A percentile compares a stretch with the other conserved stretches of the same genome.
Evolutionary conservation across 2,329 filamentous ascomycete species (phyloP).

Genomic region (Cordyceps cicadae): DNA sequence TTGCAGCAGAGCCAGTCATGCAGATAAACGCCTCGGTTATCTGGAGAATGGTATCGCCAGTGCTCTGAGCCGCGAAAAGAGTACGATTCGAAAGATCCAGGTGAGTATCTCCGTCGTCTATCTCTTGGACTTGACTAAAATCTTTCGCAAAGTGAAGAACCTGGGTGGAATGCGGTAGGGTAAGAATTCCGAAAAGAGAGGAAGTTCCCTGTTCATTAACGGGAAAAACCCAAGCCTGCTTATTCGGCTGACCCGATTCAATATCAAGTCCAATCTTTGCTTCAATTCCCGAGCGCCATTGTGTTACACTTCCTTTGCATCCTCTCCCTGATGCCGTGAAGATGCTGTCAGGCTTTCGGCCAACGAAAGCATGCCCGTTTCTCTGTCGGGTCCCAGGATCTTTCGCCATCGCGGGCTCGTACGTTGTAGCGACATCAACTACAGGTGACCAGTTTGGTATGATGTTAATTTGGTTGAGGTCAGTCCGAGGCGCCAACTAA

Average conservation of each 20-base stretch:
- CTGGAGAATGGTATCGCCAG: slow-evolving; percentile 25
- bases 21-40: not conserved
- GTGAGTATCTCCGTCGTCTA: slow-evolving; percentile 30
- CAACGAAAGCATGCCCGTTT: slow-evolving; percentile 21
- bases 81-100: slow-evolving; percentile 49
- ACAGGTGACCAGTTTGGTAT: slow-evolving; percentile 58
- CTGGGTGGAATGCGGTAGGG: slow-evolving; percentile 40
- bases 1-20: not conserved
- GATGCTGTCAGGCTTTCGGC: slow-evolving; percentile 40
- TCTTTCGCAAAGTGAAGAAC: slow-evolving; percentile 42
- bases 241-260: slow-evolving; percentile 40
- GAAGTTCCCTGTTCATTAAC: slow-evolving; percentile 15
- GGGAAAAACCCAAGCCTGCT: slow-evolving; percentile 45
- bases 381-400: slow-evolving; percentile 7
- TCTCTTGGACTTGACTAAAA: slow-evolving; percentile 36
- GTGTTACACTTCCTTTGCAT: slow-evolving; percentile 53
- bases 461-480: slow-evolving; percentile 32
- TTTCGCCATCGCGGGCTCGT: slow-evolving; percentile 20
- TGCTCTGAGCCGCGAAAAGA: slow-evolving; percentile 33
- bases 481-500: slow-evolving; percentile 47
- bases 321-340: slow-evolving; percentile 62
- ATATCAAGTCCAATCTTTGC: slow-evolving; percentile 56
- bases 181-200: slow-evolving; percentile 33
- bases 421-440: slow-evolving; percentile 37
- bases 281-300: slow-evolving; percentile 62